Conservation (phyloP, 2,329 filamentous ascomycete genomes). For the Calonectria pteridis region DNA sequence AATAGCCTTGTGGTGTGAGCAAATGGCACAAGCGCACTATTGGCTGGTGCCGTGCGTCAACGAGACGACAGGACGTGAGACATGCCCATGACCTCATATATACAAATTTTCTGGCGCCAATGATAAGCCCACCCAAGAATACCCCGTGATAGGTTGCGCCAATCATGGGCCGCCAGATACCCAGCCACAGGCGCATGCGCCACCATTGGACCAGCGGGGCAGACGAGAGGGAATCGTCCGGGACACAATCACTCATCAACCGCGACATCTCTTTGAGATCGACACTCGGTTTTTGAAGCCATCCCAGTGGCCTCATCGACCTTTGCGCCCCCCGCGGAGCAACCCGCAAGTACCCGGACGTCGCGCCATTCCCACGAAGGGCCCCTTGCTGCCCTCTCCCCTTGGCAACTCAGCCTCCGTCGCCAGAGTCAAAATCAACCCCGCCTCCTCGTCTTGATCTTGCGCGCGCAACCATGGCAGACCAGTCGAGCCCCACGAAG, state of each 20-base stretch:
- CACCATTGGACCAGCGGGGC: conserved; percentile 32
- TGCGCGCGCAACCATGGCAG: conserved; percentile 48
- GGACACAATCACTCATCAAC: conserved; percentile 32
- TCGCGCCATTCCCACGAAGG: not conserved
- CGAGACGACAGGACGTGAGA: not conserved
- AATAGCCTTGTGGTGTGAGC: not conserved
- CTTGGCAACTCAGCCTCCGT: not conserved
- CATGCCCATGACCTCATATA: not conserved
- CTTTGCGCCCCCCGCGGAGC: not conserved
- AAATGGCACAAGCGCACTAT: not conserved
- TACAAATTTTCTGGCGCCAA: not conserved
- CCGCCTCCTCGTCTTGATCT: conserved; percentile 13
- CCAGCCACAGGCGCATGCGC: conserved; percentile 37
- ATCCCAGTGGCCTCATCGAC: conserved; percentile 27
- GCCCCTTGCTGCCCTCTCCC: conserved; percentile 9
- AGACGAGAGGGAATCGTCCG: conserved; percentile 28
- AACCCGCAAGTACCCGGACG: not conserved
- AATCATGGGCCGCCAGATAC: conserved; percentile 32
- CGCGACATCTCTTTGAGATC: conserved; percentile 33
- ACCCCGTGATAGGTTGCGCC: conserved; percentile 13
- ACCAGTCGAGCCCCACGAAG: conserved; percentile 47
- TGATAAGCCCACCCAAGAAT: not conserved
- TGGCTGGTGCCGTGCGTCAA: not conserved
- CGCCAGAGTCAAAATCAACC: conserved; percentile 31
- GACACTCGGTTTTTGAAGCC: conserved; percentile 19